Base-by-base conservation (phyloP, 2,329 filamentous ascomycete species). In the Penicillium sp. region DNA sequence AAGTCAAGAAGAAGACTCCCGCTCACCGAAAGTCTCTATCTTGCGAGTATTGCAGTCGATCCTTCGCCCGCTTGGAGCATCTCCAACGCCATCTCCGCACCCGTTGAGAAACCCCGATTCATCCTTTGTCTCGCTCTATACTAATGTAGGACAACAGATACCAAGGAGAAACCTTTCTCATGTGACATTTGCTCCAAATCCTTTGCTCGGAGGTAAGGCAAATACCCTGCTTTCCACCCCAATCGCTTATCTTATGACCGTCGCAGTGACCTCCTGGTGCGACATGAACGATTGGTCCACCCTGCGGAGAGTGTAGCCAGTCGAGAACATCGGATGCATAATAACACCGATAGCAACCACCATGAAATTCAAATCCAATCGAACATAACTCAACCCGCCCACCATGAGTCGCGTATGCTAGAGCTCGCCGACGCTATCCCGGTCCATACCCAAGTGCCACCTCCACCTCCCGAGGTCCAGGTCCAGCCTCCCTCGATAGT, bases 81-180 rank as follows among this genome's bases (percentile, higher is more conserved):
- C 71, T 75, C 59, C 72, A 75, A 68, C 68, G 72, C 56, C 72
- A 75, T 69, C 71, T 74, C 66, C 70, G 72, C 65, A 75, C 72
- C 55, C 72, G 69, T 72, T 69, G 68, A 70, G 68, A 68, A 64
- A 63, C 64, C 64, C 64, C 63, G 49, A 41, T 46, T 42, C 49
- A 23, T 23, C 44, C 29, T 26, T 24, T 46, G 40, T 40, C 20
- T 38, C 16, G 22, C 32, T 26, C 31, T 27, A 42, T 32, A 35
- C 60, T 68, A 61, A 65, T 56, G 34, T 48, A 44, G 53, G 38
- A 49, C 42, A 57, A 50, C 55, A 72, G 69, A 75, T 58, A 75
- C 72, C 18, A 75, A 75, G 55, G 72, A 75, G 55, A 75, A 75
- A 48, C 72, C 72, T 9, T 75, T 75, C 51, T 70, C 72, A 47